Conservation (phyloP, 2,329 filamentous ascomycete genomes). For the Fusarium sterilihyphosum region DNA sequence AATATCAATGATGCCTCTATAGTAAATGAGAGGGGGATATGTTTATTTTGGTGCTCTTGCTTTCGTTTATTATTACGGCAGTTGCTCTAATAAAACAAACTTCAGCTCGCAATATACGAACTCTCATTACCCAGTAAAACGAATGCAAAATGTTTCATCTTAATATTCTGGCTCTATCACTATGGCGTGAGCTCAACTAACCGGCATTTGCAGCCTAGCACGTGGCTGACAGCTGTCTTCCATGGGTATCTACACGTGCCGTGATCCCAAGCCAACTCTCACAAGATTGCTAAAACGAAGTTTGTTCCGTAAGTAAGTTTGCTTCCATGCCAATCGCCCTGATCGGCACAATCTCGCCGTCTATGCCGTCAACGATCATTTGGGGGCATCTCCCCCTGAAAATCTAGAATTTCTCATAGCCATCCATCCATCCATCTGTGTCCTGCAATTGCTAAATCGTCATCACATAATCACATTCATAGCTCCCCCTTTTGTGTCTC, state of each 20-base stretch:
- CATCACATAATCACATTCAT: background rate
- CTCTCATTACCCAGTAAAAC: background rate
- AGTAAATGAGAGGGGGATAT: background rate
- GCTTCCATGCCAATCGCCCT: conserved; percentile 2
- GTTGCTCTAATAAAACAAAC: background rate
- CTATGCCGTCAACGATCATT: background rate
- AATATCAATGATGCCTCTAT: background rate
- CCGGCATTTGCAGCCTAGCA: conserved; percentile 18
- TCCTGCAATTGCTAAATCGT: conserved; percentile 6
- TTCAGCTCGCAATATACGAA: background rate
- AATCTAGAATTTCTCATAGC: conserved; percentile 1
- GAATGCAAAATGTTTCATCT: background rate
- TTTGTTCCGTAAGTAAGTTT: conserved; percentile 6
- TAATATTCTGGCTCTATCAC: background rate
- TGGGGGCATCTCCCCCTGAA: background rate
- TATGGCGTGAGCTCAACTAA: conserved; percentile 10
- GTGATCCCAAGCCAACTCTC: conserved; percentile 18
- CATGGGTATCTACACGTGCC: conserved; percentile 22
- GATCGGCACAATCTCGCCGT: conserved; percentile 5
- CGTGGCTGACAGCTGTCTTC: conserved; percentile 29
- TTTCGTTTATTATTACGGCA: background rate
- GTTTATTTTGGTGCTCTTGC: background rate
- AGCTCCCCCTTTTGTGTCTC: background rate
- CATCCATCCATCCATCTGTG: background rate
- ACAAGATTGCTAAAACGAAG: conserved; percentile 9